A percentile compares a stretch with the other conserved stretches of the same genome.
These are phyloP conservation scores for Penicillium alfredii DNA, from an alignment of 495 filamentous ascomycete genomes.

Conservation along the genomic window DNA sequence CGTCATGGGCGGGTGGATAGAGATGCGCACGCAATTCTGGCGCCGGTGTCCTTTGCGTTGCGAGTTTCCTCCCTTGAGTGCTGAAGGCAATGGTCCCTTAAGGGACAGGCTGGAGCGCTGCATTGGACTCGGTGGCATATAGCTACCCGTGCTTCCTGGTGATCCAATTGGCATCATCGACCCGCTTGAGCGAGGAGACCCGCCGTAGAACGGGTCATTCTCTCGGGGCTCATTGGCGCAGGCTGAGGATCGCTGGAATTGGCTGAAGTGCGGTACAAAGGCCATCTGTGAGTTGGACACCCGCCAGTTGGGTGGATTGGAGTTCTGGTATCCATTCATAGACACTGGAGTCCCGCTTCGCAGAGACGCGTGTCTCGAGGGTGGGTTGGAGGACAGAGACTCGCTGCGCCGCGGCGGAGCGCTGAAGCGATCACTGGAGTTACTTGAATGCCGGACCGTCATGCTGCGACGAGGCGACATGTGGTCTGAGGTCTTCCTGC, in stretches of 20 bases:
- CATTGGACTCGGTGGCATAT: slow-evolving; percentile 19
- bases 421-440: slow-evolving; percentile 20
- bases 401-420: slow-evolving; percentile 32
- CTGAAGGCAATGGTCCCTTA: slow-evolving; percentile 28
- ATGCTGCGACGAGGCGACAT: slow-evolving; percentile 36
- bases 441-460: slow-evolving; percentile 31
- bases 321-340: slow-evolving; percentile 5
- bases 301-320: slow-evolving; percentile 7
- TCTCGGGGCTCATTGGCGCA: slow-evolving; percentile 21
- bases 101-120: slow-evolving; percentile 18
- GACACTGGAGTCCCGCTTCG: slow-evolving; percentile 12
- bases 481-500: slow-evolving; percentile 19
- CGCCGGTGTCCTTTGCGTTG: slow-evolving; percentile 40
- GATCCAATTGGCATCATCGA: slow-evolving; percentile 17
- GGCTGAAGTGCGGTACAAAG: slow-evolving; percentile 24
- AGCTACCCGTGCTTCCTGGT: slow-evolving; percentile 8
- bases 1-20: slow-evolving; percentile 38
- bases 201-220: slow-evolving; percentile 29
- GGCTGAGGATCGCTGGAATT: slow-evolving; percentile 24
- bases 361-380: slow-evolving; percentile 19
- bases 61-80: slow-evolving; percentile 32
- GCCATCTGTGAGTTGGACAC: slow-evolving; percentile 15
- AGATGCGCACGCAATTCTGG: slow-evolving; percentile 47
- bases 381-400: slow-evolving; percentile 25
- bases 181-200: slow-evolving; percentile 14